Base-by-base conservation (phyloP, 768 basidiomycete genomes). In the Suillus decipiens region DNA sequence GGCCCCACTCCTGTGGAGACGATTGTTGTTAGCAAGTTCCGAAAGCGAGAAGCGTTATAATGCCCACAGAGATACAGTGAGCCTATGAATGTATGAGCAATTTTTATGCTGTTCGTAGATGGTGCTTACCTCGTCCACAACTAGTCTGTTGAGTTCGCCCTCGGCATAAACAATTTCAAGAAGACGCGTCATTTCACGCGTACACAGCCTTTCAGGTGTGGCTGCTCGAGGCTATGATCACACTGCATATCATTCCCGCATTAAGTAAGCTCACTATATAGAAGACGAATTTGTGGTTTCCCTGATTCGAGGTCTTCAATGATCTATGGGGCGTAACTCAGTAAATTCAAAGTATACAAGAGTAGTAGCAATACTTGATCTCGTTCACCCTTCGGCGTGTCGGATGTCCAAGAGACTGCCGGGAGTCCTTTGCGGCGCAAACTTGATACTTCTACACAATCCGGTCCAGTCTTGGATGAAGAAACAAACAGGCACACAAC, bases 31-130 rank as follows among this genome's bases (percentile, higher is more conserved):
- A 14, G 55, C 24, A n/a, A 24, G 10, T 51, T 14, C 42, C 28
- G 39, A 22, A 33, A 14, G 24, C 5, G 8, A 36, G 24, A 6
- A 5, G 15, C 45, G 28, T 14, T 47, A 36, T 5, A 10, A n/a
- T 45, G 64, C 81, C 68, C 65, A 90, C 90, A 22, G 91, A 92
- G 66, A 93, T 92, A 67, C 92, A 92, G 72, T 93, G 91, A 1
- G 91, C 92, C 89, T 90, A 31, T n/a, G 12, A 37, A 37, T 36
- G 24, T 28, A 59, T 48, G 6, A 61, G 61, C 43, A 28, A 51
- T 22, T 34, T 61, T 31, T 3, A 28, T 17, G 24, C 11, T 39
- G n/a, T 22, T 24, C 22, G 59, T 11, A 22, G 24, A 61, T 66
- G 60, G 60, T 28, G 69, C 73, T 55, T 63, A 89, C 90, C 82